Conservation (phyloP, 129 eudicot species). For the Pittosporum tobira region DNA sequence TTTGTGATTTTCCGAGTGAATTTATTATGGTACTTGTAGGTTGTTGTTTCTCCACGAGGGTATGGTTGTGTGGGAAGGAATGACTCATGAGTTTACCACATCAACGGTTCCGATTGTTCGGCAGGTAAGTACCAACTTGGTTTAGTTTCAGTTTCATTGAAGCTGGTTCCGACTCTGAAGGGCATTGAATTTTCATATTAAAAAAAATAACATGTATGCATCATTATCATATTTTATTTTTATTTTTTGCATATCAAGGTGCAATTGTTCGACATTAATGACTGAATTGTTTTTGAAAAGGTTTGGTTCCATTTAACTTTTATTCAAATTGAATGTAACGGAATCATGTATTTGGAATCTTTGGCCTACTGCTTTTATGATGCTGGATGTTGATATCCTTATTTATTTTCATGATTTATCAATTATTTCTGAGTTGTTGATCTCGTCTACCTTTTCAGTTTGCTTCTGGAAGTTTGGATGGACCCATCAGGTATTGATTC, state of each 20-base stretch:
- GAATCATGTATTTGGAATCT: too few relatives aligned
- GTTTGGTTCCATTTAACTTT: not conserved
- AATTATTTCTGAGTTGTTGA: not conserved
- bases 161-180: not conserved
- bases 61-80: constrained; percentile 93
- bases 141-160: not conserved
- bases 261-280: not conserved
- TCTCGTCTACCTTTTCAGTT: constrained; percentile 34
- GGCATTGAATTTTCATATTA: not conserved
- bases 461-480: constrained; percentile 94
- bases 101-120: constrained; percentile 81
- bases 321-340: not conserved
- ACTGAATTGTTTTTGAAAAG: not conserved
- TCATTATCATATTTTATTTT: not conserved
- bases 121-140: constrained; percentile 42
- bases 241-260: not conserved
- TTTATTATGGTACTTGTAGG: constrained; percentile 24
- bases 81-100: constrained; percentile 82
- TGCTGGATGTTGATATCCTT: too few relatives aligned
- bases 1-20: not conserved
- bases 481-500: constrained; percentile 69
- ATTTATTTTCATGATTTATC: not conserved
- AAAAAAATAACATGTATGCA: not conserved
- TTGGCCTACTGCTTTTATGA: too few relatives aligned
- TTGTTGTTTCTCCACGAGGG: constrained; percentile 87